Evolutionary conservation across 805 yeast species (phyloP), one percentile per base, ranked within the genome.

Genomic region (Candida quercuum): DNA sequence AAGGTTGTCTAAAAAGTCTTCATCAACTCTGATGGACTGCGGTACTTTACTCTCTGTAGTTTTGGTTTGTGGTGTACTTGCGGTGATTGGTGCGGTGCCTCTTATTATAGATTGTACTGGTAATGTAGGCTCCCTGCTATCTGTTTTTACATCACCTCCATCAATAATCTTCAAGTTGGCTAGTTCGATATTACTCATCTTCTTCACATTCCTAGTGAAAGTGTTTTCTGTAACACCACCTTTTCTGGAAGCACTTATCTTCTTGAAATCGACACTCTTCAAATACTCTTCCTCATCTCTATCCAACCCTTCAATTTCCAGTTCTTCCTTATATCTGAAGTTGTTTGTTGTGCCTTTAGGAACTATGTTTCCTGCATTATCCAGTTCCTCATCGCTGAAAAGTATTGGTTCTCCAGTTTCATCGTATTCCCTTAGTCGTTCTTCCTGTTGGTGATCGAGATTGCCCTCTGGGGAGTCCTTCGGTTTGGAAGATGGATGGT

Each of bases 401-500:
- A 43, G 38, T 3, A 47, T 34, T 4, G 45, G 42, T 28, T 43
- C 39, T 2, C 47, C 51, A 14, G 41, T 45, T 11, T 25, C 19
- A n/a, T 46, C 48, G n/a, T 21, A 39, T 25, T 46, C 40, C 15
- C 38, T 45, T 2, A 12, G 30, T 27, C 36, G 42, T 29, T 52
- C 51, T n/a, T 46, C 48, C 18, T 42, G 38, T 23, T 41, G 37
- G 20, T 43, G 48, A 5, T 35, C 43, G 14, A 39, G 38, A 19
- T 41, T 41, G 3, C 40, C 41, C 10, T 22, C 40, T 1, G 37
- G 38, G 12, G 42, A 31, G 19, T 45, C 47, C 21, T 56, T 48
- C 5, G 65, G 52, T 57, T 65, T 45, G 47, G 6, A 15, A 4
- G 29, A 14, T 6, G 56, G 43, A 51, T 66, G 47, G 59, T 63